phyloP scores from a whole-genome alignment of 805 yeast species.

The Cyberlindnera saturnus region DNA sequence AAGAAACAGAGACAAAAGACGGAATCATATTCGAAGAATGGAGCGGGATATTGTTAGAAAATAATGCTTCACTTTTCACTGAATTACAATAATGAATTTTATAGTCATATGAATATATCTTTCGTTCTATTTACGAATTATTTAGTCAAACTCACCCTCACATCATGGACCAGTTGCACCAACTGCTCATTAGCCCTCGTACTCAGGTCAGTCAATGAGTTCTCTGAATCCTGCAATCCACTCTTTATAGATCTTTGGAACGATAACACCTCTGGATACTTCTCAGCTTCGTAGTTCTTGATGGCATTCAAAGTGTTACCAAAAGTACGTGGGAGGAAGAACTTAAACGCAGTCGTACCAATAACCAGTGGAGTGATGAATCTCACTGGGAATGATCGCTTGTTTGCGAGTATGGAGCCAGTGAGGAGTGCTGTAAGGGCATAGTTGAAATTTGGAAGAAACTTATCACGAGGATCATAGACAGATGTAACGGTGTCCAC shows the following conservation, averaged over 20 bases:
- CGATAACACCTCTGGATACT: slow-evolving; percentile 32
- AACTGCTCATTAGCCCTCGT: slow-evolving; percentile 12
- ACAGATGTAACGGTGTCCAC: slow-evolving; percentile 14
- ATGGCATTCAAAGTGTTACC: slow-evolving; percentile 25
- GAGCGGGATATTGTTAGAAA: too few relatives aligned
- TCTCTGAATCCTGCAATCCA: slow-evolving; percentile 14
- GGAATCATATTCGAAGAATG: too few relatives aligned
- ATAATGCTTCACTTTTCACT: too few relatives aligned
- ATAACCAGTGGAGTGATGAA: slow-evolving; percentile 45
- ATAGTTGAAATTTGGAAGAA: slow-evolving; percentile 47
- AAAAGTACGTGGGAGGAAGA: slow-evolving; percentile 47
- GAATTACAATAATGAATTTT: too few relatives aligned
- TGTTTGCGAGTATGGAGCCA: slow-evolving; percentile 49
- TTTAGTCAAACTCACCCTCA: slow-evolving; percentile 16
- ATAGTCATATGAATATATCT: not conserved
- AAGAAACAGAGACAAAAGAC: too few relatives aligned
- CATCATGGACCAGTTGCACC: slow-evolving; percentile 15
- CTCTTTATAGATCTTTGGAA: slow-evolving; percentile 21
- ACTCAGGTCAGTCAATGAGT: slow-evolving; percentile 1
- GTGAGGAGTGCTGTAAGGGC: slow-evolving; percentile 49
- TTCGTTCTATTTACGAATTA: not conserved
- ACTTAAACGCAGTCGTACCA: slow-evolving; percentile 39
- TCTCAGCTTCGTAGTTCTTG: slow-evolving; percentile 26
- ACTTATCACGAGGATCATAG: slow-evolving; percentile 23
- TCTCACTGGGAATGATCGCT: slow-evolving; percentile 42